Evolutionary conservation across 1,284 basidiomycete species (phyloP).

Genomic region (Puccinia polysora): DNA sequence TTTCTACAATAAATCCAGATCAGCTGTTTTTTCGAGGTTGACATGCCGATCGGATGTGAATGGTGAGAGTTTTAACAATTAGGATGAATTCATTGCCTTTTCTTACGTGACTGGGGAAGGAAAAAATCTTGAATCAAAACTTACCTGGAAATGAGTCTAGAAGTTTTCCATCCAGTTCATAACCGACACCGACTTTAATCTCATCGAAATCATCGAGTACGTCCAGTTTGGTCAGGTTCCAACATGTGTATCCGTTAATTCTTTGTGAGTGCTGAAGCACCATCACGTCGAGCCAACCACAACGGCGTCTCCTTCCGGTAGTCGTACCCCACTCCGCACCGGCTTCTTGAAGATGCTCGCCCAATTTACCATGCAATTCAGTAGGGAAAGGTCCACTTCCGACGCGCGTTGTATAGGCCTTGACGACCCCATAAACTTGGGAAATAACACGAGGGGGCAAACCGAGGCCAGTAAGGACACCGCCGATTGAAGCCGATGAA

Average conservation of each 20-base stretch:
- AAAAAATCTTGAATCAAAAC: constrained; percentile 3
- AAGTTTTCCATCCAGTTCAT: constrained; percentile 52
- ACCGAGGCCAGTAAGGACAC: constrained; percentile 54
- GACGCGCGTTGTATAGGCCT: constrained; percentile 54
- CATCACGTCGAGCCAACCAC: constrained; percentile 54
- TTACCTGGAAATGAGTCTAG: constrained; percentile 52
- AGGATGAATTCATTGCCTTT: background rate
- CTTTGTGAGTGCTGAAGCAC: constrained; percentile 53
- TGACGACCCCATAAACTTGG: constrained; percentile 52
- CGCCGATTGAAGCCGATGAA: constrained; percentile 53
- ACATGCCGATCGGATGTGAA: background rate
- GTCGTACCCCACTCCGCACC: constrained; percentile 54
- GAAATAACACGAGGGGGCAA: constrained; percentile 52
- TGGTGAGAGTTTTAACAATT: background rate
- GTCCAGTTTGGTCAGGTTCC: constrained; percentile 54
- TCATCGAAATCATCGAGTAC: constrained; percentile 53
- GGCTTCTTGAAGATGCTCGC: constrained; percentile 53
- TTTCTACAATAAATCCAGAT: constrained; percentile 72
- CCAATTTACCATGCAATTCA: constrained; percentile 51
- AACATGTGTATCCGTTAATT: constrained; percentile 53
- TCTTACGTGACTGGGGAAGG: background rate
- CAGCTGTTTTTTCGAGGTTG: constrained; percentile 58
- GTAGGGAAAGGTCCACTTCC: constrained; percentile 54
- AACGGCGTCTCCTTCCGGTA: constrained; percentile 52
- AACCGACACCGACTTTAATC: constrained; percentile 52